Conservation (phyloP, 768 basidiomycete species). For the Peribolospora baueri region DNA sequence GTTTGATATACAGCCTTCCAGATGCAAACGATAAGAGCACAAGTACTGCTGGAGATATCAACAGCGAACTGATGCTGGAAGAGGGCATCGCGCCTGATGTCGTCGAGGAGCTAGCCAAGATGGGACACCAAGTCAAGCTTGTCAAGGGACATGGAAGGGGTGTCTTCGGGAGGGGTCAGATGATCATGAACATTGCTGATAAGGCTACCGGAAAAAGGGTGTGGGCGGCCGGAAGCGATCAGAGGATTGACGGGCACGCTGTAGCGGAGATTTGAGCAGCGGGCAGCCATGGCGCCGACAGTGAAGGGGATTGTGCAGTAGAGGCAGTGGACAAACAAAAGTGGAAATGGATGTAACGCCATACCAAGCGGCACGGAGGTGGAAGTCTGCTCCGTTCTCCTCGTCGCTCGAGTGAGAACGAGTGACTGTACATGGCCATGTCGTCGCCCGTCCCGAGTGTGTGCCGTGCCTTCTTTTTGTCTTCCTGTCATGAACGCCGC, state of each 20-base stretch:
- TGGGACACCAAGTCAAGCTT: constrained; percentile 63
- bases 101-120: constrained; percentile 41
- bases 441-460: too few relatives aligned
- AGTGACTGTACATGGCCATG: too few relatives aligned
- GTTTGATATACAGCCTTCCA: constrained; percentile 7
- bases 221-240: constrained; percentile 89
- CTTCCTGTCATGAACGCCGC: too few relatives aligned
- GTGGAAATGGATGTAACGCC: too few relatives aligned
- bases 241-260: constrained; percentile 68
- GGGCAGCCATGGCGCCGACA: too few relatives aligned
- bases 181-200: constrained; percentile 58
- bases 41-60: constrained; percentile 34
- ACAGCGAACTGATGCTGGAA: constrained; percentile 72
- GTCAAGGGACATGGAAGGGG: constrained; percentile 36
- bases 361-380: too few relatives aligned
- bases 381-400: too few relatives aligned
- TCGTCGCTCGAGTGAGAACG: too few relatives aligned
- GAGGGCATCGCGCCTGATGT: constrained; percentile 40
- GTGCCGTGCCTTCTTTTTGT: too few relatives aligned
- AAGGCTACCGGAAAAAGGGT: constrained; percentile 39
- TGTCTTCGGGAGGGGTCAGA: constrained; percentile 52
- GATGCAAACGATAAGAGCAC: constrained; percentile 23
- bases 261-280: constrained; percentile 44
- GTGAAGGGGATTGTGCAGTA: too few relatives aligned
- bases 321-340: too few relatives aligned